Evolutionary conservation across 805 yeast species (phyloP).

Genomic region (Monosporozyma aerobia): DNA sequence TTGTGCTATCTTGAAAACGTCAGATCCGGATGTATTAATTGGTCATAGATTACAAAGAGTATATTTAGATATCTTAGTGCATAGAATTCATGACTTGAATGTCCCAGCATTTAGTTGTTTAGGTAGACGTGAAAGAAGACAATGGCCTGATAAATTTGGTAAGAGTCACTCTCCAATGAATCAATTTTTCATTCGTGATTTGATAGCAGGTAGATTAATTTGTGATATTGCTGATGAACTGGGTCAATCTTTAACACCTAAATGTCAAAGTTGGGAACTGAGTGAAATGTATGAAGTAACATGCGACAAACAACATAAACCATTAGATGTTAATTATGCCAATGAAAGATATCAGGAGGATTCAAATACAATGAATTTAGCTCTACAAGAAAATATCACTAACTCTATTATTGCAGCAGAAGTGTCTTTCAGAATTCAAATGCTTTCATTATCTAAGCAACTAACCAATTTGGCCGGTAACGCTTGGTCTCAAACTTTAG

Average conservation of each 20-base stretch:
- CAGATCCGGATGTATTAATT: constrained; percentile 86
- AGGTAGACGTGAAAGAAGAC: constrained; percentile 71
- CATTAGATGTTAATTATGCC: constrained; percentile 67
- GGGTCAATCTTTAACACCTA: constrained; percentile 85
- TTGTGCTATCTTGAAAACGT: constrained; percentile 56
- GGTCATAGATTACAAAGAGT: constrained; percentile 82
- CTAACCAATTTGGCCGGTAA: constrained; percentile 92
- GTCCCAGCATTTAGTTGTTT: constrained; percentile 71
- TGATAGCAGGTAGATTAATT: constrained; percentile 74
- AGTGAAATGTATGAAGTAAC: constrained; percentile 83
- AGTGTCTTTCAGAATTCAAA: constrained; percentile 73
- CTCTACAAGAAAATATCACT: constrained; percentile 56
- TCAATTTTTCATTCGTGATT: constrained; percentile 51
- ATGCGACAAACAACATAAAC: constrained; percentile 50
- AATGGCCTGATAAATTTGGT: constrained; percentile 71
- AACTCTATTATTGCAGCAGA: constrained; percentile 67
- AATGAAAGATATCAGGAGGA: constrained; percentile 58
- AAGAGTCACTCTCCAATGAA: constrained; percentile 42
- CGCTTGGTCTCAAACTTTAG: constrained; percentile 90
- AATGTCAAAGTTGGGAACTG: constrained; percentile 91
- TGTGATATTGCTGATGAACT: constrained; percentile 92
- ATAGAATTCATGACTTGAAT: constrained; percentile 65
- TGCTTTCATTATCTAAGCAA: constrained; percentile 81
- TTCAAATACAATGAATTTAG: constrained; percentile 56
- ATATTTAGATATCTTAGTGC: constrained; percentile 69